Percentiles rank a stretch among this genome's conserved stretches.
phyloP scores from a whole-genome alignment of 2,329 filamentous ascomycete species.

The Cladosporium sp. region DNA sequence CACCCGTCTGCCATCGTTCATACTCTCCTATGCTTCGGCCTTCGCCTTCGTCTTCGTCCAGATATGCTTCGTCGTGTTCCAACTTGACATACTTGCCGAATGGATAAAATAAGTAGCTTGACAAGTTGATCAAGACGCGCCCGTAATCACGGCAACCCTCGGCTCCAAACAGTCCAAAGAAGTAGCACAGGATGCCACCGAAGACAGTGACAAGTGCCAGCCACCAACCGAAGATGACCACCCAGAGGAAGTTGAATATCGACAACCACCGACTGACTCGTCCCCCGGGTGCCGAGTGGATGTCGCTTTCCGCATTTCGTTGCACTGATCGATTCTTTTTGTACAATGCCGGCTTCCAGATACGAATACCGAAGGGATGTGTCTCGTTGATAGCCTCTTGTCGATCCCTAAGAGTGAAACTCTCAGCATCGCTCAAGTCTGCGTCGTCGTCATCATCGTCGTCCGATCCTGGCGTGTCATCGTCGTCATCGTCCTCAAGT shows the following conservation, averaged over 20 bases:
- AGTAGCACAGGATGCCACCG: conserved; percentile 74
- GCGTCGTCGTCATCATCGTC: conserved; percentile 57
- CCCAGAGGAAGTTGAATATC: conserved; percentile 89
- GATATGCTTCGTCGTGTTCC: conserved; percentile 89
- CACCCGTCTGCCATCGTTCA: conserved; percentile 97
- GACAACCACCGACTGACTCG: conserved; percentile 81
- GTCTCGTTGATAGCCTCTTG: conserved; percentile 98
- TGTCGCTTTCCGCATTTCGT: conserved; percentile 92
- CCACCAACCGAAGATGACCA: conserved; percentile 94
- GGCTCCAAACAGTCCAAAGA: conserved; percentile 74
- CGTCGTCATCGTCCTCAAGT: conserved; percentile 36
- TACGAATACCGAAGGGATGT: conserved; percentile 95
- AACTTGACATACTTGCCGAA: conserved; percentile 96
- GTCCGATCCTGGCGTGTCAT: conserved; percentile 44
- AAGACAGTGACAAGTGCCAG: conserved; percentile 73
- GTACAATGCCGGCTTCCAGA: conserved; percentile 98
- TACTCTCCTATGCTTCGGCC: conserved; percentile 97
- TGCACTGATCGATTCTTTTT: conserved; percentile 97
- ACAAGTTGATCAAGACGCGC: conserved; percentile 76
- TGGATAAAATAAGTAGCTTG: conserved; percentile 87
- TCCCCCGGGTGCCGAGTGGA: conserved; percentile 89
- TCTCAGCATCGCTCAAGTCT: conserved; percentile 86
- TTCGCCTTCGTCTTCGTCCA: conserved; percentile 92
- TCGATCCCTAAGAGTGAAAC: conserved; percentile 94
- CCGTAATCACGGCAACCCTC: conserved; percentile 85